A percentile compares a stretch with the other conserved stretches of the same genome.
These are phyloP conservation scores for Anthoceros angustus DNA, from an alignment of 225 moss, liverwort and hornwort species.

Conservation along the genomic window DNA sequence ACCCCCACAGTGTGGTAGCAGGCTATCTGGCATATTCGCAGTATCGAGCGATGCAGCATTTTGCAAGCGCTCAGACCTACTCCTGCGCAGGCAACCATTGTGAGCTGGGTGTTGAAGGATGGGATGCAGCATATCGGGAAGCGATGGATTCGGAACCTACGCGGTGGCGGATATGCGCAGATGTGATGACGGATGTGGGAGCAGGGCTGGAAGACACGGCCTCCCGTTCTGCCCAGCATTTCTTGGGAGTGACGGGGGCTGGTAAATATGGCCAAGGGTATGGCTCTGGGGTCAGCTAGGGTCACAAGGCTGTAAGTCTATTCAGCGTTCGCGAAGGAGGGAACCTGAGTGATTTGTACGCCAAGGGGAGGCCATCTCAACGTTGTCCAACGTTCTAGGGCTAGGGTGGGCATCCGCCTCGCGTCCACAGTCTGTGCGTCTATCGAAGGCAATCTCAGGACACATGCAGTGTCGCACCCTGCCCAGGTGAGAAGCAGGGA, in stretches of 20 bases:
- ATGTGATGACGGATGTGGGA: conserved; percentile 85
- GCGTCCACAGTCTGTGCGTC: conserved; percentile 76
- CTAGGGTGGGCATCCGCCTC: conserved; percentile 75
- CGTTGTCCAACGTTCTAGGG: conserved; percentile 85
- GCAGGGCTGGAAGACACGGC: conserved; percentile 72
- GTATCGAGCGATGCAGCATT: conserved; percentile 95
- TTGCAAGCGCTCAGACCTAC: conserved; percentile 95
- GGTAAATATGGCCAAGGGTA: conserved; percentile 97
- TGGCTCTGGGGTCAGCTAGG: conserved; percentile 93
- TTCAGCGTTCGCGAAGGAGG: conserved; percentile 84
- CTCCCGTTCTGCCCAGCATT: conserved; percentile 83
- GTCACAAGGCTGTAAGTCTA: conserved; percentile 87
- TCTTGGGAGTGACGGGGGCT: conserved; percentile 85
- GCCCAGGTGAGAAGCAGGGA: conserved; percentile 67
- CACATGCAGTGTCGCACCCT: conserved; percentile 66
- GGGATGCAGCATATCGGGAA: conserved; percentile 99
- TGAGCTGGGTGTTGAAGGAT: conserved; percentile 98
- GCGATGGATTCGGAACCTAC: conserved; percentile 98
- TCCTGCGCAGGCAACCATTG: conserved; percentile 90
- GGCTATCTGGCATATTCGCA: conserved; percentile 87
- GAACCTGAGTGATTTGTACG: conserved; percentile 92
- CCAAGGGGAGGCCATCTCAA: conserved; percentile 96
- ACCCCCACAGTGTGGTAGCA: conserved; percentile 89
- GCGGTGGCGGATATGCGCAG: conserved; percentile 94
- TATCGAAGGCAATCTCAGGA: conserved; percentile 74